Percentiles rank a stretch among this genome's conserved stretches.
Conservation (phyloP, 2,329 filamentous ascomycete genomes). For the Apiospora hydei region DNA sequence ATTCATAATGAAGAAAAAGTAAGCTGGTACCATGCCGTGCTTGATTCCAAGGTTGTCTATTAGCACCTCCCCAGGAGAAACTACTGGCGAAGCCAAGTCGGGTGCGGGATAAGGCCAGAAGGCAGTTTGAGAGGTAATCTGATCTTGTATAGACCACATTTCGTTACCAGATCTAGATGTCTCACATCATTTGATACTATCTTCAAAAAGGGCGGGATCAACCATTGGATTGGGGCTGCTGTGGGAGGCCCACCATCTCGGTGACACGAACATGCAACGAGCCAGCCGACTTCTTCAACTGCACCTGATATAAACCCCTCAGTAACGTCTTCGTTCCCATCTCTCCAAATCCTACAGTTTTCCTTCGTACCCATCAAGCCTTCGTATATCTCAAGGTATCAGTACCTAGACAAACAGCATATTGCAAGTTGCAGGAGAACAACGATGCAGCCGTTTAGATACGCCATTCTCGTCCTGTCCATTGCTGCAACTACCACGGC, state of each 20-base stretch:
- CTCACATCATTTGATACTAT: neutral
- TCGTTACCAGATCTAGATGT: neutral
- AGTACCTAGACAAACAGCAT: neutral
- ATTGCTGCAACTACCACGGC: neutral
- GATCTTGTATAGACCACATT: neutral
- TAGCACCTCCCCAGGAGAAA: neutral
- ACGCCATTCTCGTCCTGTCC: conserved; percentile 23
- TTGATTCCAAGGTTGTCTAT: neutral
- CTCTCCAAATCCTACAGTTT: neutral
- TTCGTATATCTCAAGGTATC: neutral
- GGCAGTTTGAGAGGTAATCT: neutral
- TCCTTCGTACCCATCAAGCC: neutral
- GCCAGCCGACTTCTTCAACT: neutral
- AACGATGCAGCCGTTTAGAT: neutral
- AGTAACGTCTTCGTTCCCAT: neutral
- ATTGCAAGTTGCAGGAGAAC: neutral
- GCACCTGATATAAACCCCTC: neutral
- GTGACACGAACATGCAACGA: neutral
- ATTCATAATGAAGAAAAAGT: neutral
- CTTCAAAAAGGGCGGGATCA: neutral
- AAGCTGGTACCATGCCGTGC: neutral
- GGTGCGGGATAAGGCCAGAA: neutral
- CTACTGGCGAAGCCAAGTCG: neutral
- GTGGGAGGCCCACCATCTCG: conserved; percentile 7
- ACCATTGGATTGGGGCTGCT: neutral